A percentile compares a stretch with the other conserved stretches of the same genome.
These are phyloP conservation scores for Neonectria coccinea DNA, from an alignment of 2,329 filamentous ascomycete genomes.

Conservation along the genomic window DNA sequence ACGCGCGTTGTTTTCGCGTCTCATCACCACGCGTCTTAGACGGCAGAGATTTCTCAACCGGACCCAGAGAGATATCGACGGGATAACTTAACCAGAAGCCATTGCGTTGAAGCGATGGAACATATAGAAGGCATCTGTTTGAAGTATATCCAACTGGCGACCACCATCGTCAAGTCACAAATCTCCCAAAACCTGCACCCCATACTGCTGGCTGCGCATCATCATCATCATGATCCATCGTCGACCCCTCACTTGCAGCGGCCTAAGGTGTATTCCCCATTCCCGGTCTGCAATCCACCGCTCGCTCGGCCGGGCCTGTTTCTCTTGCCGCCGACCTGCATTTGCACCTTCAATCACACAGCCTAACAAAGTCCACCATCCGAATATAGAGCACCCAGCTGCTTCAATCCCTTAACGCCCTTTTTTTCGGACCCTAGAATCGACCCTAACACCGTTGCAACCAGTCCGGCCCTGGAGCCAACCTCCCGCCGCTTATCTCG, in stretches of 20 bases:
- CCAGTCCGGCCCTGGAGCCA: neutral
- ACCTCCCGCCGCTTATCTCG: constrained; percentile 1
- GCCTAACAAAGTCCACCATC: neutral
- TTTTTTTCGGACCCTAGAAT: neutral
- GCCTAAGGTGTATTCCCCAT: constrained; percentile 9
- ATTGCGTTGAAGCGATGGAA: neutral
- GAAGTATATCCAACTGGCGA: neutral
- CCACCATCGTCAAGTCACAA: constrained; percentile 2
- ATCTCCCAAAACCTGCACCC: constrained; percentile 4
- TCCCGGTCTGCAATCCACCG: neutral
- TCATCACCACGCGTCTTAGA: constrained; percentile 20
- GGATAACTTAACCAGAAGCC: neutral
- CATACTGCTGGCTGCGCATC: constrained; percentile 16
- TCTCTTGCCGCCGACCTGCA: constrained; percentile 27
- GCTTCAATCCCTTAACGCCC: neutral
- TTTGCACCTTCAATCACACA: constrained; percentile 7
- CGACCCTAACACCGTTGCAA: neutral
- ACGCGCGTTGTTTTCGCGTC: constrained; percentile 31
- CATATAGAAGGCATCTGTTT: neutral
- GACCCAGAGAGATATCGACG: neutral
- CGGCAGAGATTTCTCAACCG: constrained; percentile 2
- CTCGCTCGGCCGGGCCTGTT: constrained; percentile 11
- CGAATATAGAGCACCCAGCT: neutral
- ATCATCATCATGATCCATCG: constrained; percentile 9
- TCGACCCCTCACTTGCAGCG: constrained; percentile 24